phyloP scores from a whole-genome alignment of 2,329 filamentous ascomycete genomes.

The Aspergillus bombycis region DNA sequence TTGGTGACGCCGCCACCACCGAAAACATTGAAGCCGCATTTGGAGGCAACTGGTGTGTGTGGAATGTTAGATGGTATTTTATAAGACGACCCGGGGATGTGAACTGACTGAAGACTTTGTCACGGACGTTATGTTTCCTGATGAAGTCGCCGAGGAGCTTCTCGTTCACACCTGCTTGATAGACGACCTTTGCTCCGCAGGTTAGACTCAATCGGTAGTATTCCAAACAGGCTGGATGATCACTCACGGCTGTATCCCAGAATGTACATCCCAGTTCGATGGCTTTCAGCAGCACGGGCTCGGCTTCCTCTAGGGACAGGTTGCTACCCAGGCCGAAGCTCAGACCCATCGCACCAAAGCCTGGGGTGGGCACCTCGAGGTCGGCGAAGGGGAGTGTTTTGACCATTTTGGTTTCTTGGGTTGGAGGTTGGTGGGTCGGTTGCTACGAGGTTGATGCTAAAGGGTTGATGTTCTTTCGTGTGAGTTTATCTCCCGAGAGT shows the following conservation, averaged over 20 bases:
- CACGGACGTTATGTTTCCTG: slow-evolving; percentile 53
- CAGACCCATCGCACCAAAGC: slow-evolving; percentile 57
- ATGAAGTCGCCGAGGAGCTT: slow-evolving; percentile 56
- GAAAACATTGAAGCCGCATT: slow-evolving; percentile 50
- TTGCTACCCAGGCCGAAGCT: slow-evolving; percentile 49
- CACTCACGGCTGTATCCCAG: slow-evolving; percentile 51
- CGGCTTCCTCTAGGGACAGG: slow-evolving; percentile 49
- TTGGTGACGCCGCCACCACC: slow-evolving; percentile 46
- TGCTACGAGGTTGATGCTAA: too few species aligned
- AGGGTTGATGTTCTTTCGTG: background rate
- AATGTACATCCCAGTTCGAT: slow-evolving; percentile 52
- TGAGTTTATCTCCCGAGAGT: background rate
- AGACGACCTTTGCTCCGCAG: slow-evolving; percentile 42
- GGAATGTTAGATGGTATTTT: background rate
- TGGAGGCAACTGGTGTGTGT: slow-evolving; percentile 48
- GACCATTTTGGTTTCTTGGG: slow-evolving; percentile 36
- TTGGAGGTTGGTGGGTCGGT: too few species aligned
- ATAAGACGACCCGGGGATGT: background rate
- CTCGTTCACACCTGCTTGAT: slow-evolving; percentile 53
- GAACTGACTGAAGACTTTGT: slow-evolving; percentile 52
- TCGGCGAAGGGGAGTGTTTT: slow-evolving; percentile 46
- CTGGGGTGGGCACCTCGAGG: slow-evolving; percentile 46
- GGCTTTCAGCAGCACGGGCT: slow-evolving; percentile 55
- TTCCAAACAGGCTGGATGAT: rapidly evolving
- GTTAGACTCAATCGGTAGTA: background rate